Evolutionary conservation across 352 stramenopile genomes (phyloP).

Genomic region (Phytophthora crassamura): DNA sequence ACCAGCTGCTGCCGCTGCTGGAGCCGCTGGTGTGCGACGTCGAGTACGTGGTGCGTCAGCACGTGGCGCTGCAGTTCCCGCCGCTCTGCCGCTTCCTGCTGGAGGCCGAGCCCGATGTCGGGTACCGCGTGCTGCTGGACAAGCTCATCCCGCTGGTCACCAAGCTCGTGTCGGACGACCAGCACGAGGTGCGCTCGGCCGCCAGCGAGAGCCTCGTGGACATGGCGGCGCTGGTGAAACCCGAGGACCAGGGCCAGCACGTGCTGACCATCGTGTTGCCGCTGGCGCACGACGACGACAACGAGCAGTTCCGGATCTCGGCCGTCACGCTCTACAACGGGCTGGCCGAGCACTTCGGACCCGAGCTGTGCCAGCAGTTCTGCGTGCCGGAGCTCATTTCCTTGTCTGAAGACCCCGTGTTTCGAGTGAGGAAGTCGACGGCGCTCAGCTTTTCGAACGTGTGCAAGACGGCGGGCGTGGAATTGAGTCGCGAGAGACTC

Average conservation of each 20-base stretch:
- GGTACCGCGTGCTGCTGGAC: slow-evolving; percentile 80
- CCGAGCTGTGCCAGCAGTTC: slow-evolving; percentile 93
- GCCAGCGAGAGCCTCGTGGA: slow-evolving; percentile 89
- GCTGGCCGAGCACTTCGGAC: slow-evolving; percentile 85
- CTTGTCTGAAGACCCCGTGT: slow-evolving; percentile 91
- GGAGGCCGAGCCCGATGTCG: slow-evolving; percentile 45
- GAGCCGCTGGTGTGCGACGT: slow-evolving; percentile 87
- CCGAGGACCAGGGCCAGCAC: slow-evolving; percentile 90
- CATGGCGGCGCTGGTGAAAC: slow-evolving; percentile 85
- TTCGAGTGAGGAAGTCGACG: slow-evolving; percentile 93
- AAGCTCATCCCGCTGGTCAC: slow-evolving; percentile 80
- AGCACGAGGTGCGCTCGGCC: slow-evolving; percentile 89
- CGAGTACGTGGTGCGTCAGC: slow-evolving; percentile 96
- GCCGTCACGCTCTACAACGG: slow-evolving; percentile 93
- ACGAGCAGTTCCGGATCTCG: slow-evolving; percentile 94
- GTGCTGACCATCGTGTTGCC: slow-evolving; percentile 94
- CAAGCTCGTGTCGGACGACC: slow-evolving; percentile 83
- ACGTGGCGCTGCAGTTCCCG: slow-evolving; percentile 92
- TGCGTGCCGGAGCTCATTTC: slow-evolving; percentile 94
- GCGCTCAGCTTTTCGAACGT: slow-evolving; percentile 93
- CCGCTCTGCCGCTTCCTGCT: slow-evolving; percentile 79
- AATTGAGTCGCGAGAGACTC: slow-evolving; percentile 85
- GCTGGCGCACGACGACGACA: slow-evolving; percentile 91
- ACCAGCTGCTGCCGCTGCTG: slow-evolving; percentile 91
- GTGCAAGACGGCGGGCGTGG: slow-evolving; percentile 78